phyloP scores from a whole-genome alignment of 1,139 yeast species.

The Suhomyces yuchorum region DNA sequence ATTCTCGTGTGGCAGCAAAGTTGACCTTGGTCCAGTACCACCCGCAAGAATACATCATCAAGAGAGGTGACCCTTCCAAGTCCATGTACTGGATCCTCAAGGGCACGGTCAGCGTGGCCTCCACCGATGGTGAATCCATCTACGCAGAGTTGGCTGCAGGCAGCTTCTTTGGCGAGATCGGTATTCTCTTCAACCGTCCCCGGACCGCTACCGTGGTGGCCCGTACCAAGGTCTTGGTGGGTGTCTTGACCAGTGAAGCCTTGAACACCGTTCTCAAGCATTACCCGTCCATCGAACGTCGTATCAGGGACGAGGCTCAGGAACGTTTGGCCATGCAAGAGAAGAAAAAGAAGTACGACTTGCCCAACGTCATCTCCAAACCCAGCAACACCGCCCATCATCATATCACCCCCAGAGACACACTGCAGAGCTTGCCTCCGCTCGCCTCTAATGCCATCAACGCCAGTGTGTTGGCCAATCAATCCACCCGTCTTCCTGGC shows the following conservation, averaged over 20 bases:
- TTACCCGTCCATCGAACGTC: conserved; percentile 65
- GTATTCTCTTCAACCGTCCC: conserved; percentile 72
- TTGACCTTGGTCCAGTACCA: conserved; percentile 60
- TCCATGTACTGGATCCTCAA: conserved; percentile 80
- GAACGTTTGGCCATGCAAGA: conserved; percentile 72
- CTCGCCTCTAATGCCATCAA: conserved; percentile 11
- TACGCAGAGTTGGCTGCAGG: conserved; percentile 73
- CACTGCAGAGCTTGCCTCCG: not conserved
- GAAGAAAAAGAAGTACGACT: conserved; percentile 46
- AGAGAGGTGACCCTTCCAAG: conserved; percentile 71
- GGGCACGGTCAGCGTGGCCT: conserved; percentile 72
- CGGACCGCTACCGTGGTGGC: conserved; percentile 83
- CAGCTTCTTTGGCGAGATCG: conserved; percentile 76
- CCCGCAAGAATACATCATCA: conserved; percentile 68
- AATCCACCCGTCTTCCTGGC: conserved; percentile 19
- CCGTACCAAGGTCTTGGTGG: conserved; percentile 62
- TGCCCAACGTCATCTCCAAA: conserved; percentile 16
- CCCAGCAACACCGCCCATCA: conserved; percentile 1
- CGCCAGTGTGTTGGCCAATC: conserved; percentile 22
- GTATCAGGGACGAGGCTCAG: conserved; percentile 77
- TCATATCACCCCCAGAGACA: not conserved
- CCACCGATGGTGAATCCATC: conserved; percentile 73
- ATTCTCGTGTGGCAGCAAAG: conserved; percentile 58
- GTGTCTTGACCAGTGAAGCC: conserved; percentile 66
- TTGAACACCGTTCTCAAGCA: conserved; percentile 59